Evolutionary conservation across 2,329 filamentous ascomycete species (phyloP).

Genomic region (Penicillium paneum): DNA sequence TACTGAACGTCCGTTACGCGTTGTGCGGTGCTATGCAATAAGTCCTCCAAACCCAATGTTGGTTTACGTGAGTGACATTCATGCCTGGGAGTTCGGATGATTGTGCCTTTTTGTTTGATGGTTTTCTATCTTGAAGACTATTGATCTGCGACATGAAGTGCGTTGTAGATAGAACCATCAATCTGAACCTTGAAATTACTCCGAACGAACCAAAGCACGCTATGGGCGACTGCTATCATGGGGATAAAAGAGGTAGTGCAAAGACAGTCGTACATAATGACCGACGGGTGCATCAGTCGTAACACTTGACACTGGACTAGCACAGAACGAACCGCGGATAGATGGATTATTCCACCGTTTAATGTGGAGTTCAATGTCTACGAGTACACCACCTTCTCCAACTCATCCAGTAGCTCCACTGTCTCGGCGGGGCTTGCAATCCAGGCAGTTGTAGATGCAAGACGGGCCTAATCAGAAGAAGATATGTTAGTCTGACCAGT

Average conservation of each 20-base stretch:
- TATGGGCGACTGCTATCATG: neutral
- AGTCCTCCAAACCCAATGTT: constrained; percentile 3
- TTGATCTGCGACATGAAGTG: neutral
- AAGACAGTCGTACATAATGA: neutral
- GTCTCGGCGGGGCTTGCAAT: constrained; percentile 92
- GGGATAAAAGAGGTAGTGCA: neutral
- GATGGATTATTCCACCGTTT: neutral
- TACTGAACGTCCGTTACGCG: constrained; percentile 15
- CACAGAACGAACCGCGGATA: neutral
- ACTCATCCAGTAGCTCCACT: constrained; percentile 79
- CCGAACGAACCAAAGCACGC: neutral
- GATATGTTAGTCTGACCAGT: neutral
- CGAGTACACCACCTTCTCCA: constrained; percentile 34
- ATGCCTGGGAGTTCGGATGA: constrained; percentile 11
- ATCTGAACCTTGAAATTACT: neutral
- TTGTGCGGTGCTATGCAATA: constrained; percentile 22
- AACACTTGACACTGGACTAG: neutral
- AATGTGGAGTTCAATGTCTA: neutral
- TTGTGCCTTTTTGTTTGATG: neutral
- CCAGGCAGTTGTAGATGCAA: constrained; percentile 94
- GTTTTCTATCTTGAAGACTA: neutral
- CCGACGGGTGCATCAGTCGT: neutral
- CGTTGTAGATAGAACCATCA: constrained; percentile 7
- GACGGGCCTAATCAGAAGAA: constrained; percentile 56
- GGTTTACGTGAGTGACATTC: constrained; percentile 6